phyloP scores from a whole-genome alignment of 805 yeast species.

The Sugiyamaella valdiviana region DNA sequence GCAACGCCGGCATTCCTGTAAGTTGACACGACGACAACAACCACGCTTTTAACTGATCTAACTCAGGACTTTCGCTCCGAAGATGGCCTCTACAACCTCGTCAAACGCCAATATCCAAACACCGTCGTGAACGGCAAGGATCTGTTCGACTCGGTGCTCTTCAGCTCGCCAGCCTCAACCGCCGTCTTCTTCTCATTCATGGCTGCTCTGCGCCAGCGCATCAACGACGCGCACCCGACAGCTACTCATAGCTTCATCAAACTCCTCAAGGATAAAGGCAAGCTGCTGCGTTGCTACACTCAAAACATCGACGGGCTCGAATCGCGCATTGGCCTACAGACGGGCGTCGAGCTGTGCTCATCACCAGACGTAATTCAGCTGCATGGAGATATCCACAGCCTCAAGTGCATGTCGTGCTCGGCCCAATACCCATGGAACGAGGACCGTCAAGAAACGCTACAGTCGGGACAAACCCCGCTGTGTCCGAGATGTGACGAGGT shows the following conservation, averaged over 20 bases:
- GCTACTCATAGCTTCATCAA: constrained; percentile 73
- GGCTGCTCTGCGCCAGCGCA: constrained; percentile 66
- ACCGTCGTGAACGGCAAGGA: constrained; percentile 78
- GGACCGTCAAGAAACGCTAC: constrained; percentile 41
- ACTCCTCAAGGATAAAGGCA: constrained; percentile 51
- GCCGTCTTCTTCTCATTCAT: constrained; percentile 81
- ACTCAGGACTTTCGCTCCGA: constrained; percentile 67
- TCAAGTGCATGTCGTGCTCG: constrained; percentile 72
- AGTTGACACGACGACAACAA: constrained; percentile 6
- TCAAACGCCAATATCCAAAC: constrained; percentile 54
- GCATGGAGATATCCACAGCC: constrained; percentile 78
- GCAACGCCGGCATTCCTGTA: constrained; percentile 90
- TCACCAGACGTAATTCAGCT: constrained; percentile 71
- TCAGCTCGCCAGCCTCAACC: constrained; percentile 60
- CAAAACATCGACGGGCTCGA: constrained; percentile 94
- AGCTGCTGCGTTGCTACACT: constrained; percentile 80
- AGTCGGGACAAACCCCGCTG: constrained; percentile 64
- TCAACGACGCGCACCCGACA: constrained; percentile 68
- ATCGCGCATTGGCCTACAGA: constrained; percentile 50
- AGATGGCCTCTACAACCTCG: constrained; percentile 74
- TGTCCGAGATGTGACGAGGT: constrained; percentile 63
- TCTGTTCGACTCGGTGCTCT: constrained; percentile 78
- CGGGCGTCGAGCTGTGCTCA: constrained; percentile 54
- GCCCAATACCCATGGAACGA: constrained; percentile 55
- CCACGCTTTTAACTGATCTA: background rate